Evolutionary conservation across 1,284 basidiomycete species (phyloP).

Genomic region (Ustilago nuda): DNA sequence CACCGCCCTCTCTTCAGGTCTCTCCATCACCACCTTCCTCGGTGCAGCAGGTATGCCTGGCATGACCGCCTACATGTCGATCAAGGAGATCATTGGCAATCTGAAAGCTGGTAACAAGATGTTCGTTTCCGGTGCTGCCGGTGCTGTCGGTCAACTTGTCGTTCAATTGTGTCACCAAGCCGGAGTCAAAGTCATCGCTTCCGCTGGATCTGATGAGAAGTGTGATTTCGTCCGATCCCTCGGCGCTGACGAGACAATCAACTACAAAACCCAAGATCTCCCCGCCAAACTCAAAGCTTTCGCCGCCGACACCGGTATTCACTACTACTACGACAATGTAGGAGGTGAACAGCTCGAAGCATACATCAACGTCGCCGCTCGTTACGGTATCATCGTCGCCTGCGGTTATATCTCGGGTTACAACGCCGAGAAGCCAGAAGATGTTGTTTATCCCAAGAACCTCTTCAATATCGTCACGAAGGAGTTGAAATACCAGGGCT

Average conservation of each 20-base stretch:
- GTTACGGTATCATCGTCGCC: conserved; percentile 53
- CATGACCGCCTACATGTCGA: conserved; percentile 67
- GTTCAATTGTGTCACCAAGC: conserved; percentile 72
- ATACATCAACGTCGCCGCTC: conserved; percentile 44
- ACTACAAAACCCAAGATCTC: conserved; percentile 80
- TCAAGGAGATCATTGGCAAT: conserved; percentile 60
- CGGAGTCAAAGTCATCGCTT: conserved; percentile 80
- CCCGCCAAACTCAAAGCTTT: conserved; percentile 67
- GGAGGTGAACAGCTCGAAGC: conserved; percentile 56
- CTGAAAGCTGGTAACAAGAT: conserved; percentile 54
- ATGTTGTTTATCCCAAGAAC: conserved; percentile 50
- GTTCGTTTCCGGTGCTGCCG: conserved; percentile 62
- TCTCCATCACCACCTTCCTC: conserved; percentile 61
- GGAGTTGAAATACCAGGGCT: conserved; percentile 52
- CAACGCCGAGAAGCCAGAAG: conserved; percentile 51
- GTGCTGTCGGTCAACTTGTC: conserved; percentile 70
- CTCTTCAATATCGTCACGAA: conserved; percentile 50
- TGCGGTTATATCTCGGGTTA: conserved; percentile 56
- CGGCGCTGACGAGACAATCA: conserved; percentile 84
- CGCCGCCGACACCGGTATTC: conserved; percentile 45
- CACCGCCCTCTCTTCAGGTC: conserved; percentile 22
- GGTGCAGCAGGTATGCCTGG: conserved; percentile 68
- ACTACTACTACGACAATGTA: conserved; percentile 60
- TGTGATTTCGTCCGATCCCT: conserved; percentile 84
- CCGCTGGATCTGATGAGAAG: conserved; percentile 83